A percentile compares a stretch with the other conserved stretches of the same genome.
Evolutionary conservation across 1,139 yeast genomes (phyloP).

Genomic region (Protomyces gravidus): DNA sequence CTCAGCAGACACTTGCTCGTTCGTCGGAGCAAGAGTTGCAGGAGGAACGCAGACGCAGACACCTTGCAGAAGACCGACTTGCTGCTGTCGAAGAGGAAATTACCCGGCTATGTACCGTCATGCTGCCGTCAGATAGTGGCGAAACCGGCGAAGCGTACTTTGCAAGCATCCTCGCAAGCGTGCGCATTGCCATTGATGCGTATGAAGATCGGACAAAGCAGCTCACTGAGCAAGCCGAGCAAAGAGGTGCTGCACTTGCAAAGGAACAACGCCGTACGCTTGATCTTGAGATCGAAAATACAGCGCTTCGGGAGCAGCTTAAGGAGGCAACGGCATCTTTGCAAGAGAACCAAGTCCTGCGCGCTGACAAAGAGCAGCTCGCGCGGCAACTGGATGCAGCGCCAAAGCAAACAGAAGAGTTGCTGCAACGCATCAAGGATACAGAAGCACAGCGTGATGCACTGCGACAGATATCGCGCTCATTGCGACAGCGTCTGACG

Average conservation of each 20-base stretch:
- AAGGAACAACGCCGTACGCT: constrained; percentile 9
- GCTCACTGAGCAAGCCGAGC: constrained; percentile 12
- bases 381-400: background rate
- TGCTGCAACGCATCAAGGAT: constrained; percentile 27
- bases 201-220: constrained; percentile 14
- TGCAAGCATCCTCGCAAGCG: constrained; percentile 4
- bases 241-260: background rate
- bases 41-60: constrained; percentile 19
- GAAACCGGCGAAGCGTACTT: constrained; percentile 23
- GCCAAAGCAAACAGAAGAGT: background rate
- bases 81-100: constrained; percentile 20
- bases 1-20: background rate
- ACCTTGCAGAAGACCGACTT: constrained; percentile 20
- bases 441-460: constrained; percentile 33
- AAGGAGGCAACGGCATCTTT: background rate
- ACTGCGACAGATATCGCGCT: constrained; percentile 31
- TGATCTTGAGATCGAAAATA: constrained; percentile 11
- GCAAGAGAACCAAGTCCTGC: background rate
- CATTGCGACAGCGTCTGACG: constrained; percentile 31
- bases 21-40: constrained; percentile 4
- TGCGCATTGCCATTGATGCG: constrained; percentile 11
- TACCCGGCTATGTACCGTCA: constrained; percentile 14
- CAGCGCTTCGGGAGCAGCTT: constrained; percentile 10
- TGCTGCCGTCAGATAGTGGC: constrained; percentile 20
- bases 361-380: background rate